These are phyloP conservation scores for Solanum piurae DNA, from an alignment of 257 asterid species.

Conservation along the genomic window DNA sequence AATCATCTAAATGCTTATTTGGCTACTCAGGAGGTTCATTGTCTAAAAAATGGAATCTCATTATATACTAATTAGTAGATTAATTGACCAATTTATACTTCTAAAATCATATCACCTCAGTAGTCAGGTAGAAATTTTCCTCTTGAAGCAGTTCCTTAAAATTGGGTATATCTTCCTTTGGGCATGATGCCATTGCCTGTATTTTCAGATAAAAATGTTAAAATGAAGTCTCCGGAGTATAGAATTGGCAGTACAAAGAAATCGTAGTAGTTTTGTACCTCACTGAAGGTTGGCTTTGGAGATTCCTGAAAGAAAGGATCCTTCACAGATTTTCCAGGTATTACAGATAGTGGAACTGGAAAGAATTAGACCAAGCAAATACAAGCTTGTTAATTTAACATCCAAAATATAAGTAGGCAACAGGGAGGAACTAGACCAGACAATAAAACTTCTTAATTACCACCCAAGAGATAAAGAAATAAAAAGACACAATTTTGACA, in stretches of 20 bases:
- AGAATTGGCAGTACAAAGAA: not conserved
- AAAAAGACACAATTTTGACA: not conserved
- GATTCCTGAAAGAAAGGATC: slow-evolving; percentile 72
- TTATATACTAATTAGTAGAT: not conserved
- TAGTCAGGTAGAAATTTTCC: slow-evolving; percentile 71
- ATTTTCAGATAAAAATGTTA: not conserved
- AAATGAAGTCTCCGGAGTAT: not conserved
- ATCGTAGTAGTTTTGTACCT: slow-evolving; percentile 24
- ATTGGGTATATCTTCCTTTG: slow-evolving; percentile 58
- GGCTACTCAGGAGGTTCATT: not conserved
- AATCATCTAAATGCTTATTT: not conserved
- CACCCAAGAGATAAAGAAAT: not conserved
- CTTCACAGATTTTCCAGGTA: slow-evolving; percentile 47
- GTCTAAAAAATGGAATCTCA: not conserved
- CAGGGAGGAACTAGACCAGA: not conserved
- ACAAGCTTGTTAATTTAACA: not conserved
- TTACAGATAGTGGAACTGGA: slow-evolving; percentile 62
- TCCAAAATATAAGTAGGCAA: not conserved
- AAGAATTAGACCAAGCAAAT: not conserved
- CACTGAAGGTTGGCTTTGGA: slow-evolving; percentile 58
- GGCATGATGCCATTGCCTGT: slow-evolving; percentile 36
- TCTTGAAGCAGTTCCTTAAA: slow-evolving; percentile 65
- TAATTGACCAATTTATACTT: not conserved
- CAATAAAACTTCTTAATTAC: not conserved
- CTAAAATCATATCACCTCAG: slow-evolving; percentile 44